These are phyloP conservation scores for Pholiota conissans DNA, from an alignment of 768 basidiomycete genomes.

Conservation along the genomic window DNA sequence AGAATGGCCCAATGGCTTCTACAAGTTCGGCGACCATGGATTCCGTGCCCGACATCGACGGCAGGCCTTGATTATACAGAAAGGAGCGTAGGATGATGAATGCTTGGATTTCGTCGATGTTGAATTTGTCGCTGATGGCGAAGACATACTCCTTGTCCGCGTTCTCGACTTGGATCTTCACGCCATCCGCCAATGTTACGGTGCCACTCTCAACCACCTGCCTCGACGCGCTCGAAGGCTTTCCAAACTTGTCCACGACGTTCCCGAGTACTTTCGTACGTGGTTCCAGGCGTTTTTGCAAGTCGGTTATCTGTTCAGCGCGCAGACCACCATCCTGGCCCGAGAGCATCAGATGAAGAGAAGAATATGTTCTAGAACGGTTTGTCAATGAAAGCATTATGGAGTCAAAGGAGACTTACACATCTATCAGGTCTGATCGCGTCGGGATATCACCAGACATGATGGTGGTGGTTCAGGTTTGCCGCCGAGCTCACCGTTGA, in stretches of 20 bases:
- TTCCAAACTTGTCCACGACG: constrained; percentile 65
- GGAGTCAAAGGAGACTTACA: constrained; percentile 42
- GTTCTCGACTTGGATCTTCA: constrained; percentile 61
- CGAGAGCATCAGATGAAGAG: constrained; percentile 46
- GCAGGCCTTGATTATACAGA: constrained; percentile 74
- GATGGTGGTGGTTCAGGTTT: constrained; percentile 15
- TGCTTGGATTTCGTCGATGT: constrained; percentile 82
- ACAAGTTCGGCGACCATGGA: constrained; percentile 59
- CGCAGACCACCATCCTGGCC: constrained; percentile 60
- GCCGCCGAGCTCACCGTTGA: too few relatives aligned
- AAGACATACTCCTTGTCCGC: constrained; percentile 66
- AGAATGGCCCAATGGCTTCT: constrained; percentile 77
- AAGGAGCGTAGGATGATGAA: constrained; percentile 75
- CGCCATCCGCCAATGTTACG: constrained; percentile 68
- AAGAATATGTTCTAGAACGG: constrained; percentile 55
- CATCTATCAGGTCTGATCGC: constrained; percentile 71
- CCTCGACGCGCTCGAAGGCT: constrained; percentile 66
- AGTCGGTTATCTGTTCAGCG: constrained; percentile 40
- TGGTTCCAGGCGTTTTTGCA: constrained; percentile 56
- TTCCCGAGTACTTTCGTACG: constrained; percentile 59
- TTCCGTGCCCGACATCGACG: constrained; percentile 38
- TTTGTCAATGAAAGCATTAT: not conserved
- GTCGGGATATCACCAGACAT: constrained; percentile 52
- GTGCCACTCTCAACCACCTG: constrained; percentile 66
- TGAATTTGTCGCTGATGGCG: constrained; percentile 68